A percentile compares a stretch with the other conserved stretches of the same genome.
Evolutionary conservation across 1,139 yeast species (phyloP).

Genomic region (Blastobotrys apis): DNA sequence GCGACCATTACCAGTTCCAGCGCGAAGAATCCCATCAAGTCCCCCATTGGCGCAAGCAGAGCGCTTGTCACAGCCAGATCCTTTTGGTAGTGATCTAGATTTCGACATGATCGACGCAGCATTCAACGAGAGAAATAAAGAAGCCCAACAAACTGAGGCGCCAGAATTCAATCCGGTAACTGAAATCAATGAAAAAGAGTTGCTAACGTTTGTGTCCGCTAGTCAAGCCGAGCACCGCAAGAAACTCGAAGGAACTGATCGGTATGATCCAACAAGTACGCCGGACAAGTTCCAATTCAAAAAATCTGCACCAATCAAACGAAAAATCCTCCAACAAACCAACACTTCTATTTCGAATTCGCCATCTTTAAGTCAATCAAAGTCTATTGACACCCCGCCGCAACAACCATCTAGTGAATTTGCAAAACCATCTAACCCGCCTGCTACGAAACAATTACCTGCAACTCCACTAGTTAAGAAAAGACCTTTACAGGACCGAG

Average conservation of each 20-base stretch:
- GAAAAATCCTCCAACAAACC: slow-evolving; percentile 1
- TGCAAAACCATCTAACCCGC: not conserved
- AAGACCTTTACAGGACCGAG: slow-evolving; percentile 11
- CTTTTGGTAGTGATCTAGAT: slow-evolving; percentile 8
- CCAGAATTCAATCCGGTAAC: slow-evolving; percentile 12
- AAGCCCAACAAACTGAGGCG: not conserved
- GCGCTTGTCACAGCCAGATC: not conserved
- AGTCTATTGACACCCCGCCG: slow-evolving; percentile 2
- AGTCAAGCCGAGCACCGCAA: slow-evolving; percentile 14
- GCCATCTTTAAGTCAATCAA: slow-evolving; percentile 6
- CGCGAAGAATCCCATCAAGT: slow-evolving; percentile 8
- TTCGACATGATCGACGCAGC: slow-evolving; percentile 6
- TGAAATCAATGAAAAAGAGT: slow-evolving; percentile 9
- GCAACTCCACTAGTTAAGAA: slow-evolving; percentile 11
- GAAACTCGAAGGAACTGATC: slow-evolving; percentile 3
- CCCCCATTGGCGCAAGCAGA: not conserved
- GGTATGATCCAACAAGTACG: slow-evolving; percentile 5
- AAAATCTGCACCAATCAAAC: slow-evolving; percentile 7
- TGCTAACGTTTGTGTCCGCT: slow-evolving; percentile 13
- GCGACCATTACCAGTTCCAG: not conserved
- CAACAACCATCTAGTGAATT: too few relatives aligned
- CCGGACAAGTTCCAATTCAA: slow-evolving; percentile 11
- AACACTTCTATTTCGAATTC: not conserved
- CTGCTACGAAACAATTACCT: not conserved
- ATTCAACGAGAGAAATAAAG: not conserved